These are phyloP conservation scores for Auxenochlorella pyrenoidosa DNA, from an alignment of 139 green algal genomes.

Conservation along the genomic window DNA sequence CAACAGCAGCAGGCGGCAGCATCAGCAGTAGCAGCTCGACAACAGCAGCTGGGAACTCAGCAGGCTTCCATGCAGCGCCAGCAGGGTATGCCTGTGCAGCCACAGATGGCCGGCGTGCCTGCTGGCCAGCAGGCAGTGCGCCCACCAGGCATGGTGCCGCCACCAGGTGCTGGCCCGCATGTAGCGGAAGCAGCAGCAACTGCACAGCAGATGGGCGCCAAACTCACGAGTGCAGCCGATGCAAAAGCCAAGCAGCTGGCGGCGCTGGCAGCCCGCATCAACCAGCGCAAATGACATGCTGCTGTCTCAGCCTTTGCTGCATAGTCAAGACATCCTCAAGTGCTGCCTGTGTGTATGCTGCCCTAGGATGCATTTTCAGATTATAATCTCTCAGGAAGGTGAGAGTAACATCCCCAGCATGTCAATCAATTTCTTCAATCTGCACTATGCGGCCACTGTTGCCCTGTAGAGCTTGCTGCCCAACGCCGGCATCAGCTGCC, in stretches of 20 bases:
- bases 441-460: background rate
- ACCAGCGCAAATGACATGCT: background rate
- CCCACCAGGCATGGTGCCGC: background rate
- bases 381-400: no score
- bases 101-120: background rate
- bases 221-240: background rate
- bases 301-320: no score
- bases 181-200: background rate
- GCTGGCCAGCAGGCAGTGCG: background rate
- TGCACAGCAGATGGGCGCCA: background rate
- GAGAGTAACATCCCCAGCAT: no score
- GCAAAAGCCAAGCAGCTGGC: slow-evolving; percentile 11
- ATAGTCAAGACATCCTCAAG: no score
- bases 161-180: background rate
- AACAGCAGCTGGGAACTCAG: background rate
- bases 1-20: background rate
- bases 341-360: no score
- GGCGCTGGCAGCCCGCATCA: slow-evolving; percentile 4
- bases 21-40: background rate
- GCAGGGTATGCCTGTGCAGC: background rate
- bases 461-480: no score
- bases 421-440: slow-evolving; percentile 42
- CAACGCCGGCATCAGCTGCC: background rate
- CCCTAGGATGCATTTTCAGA: no score
- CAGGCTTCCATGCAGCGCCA: background rate